Evolutionary conservation across 164 flowering plant genomes (phyloP), one percentile per base, ranked within the genome.

Genomic region (Taxillus chinensis): DNA sequence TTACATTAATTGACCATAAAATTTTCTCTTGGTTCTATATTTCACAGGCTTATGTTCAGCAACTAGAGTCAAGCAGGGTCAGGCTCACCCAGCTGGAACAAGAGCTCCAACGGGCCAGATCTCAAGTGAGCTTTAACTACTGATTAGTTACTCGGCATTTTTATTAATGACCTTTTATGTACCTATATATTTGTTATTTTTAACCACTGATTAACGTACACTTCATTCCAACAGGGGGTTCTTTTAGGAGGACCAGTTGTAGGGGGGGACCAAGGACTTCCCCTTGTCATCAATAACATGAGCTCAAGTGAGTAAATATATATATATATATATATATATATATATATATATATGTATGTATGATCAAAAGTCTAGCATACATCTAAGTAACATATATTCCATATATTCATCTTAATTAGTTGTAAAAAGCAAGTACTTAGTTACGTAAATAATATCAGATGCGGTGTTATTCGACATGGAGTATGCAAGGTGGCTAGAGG

Each of bases 31-130:
- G 27, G 27, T 27, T 27, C 27, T 27, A 27, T 43, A 43, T 64
- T 10, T 53, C 42, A 50, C 96, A 95, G 99, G 99, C 97, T 49
- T 95, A 95, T 76, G 96, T 95, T 62, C 99, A 91, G 79, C 96
- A 95, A 74, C 75, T 95, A 62, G 99, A 95, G 66, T 69, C 96
- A 16, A 89, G 99, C 67, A 85, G 99, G 71, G 86, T 95, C 38
- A 95, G 73, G 75, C 92, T 95, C 41, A 81, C 89, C 51, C 97
- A 91, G 72, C 75, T 95, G 8, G 99, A 95, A 68, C 97, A 91
- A 68, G 99, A 95, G 67, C 76, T 95, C 15, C 99, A 91, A 73
- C 77, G 96, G 62, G 98, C 96, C 14, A 79, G 96, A 79, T 3
- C 87, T 60, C 99, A 91, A 67, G 99, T 95, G 13, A 4, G 4